phyloP scores from a whole-genome alignment of 805 yeast genomes.

The Nakazawaea pomicola region DNA sequence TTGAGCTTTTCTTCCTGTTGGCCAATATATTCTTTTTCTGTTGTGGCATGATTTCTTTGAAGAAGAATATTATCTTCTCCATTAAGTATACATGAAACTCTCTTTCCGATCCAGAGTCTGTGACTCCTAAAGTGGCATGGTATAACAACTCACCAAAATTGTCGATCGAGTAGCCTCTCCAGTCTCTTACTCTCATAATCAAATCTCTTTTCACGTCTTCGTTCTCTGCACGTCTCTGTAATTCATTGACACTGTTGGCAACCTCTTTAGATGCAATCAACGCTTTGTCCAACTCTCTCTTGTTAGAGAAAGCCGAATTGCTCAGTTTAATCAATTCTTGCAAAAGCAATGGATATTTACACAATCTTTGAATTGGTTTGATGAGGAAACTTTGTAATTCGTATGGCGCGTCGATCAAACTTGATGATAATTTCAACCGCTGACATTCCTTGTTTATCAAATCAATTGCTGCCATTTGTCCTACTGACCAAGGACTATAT shows the following conservation, averaged over 20 bases:
- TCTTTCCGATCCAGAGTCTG: conserved; percentile 67
- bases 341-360: conserved; percentile 85
- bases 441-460: conserved; percentile 61
- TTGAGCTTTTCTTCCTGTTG: conserved; percentile 43
- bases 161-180: conserved; percentile 82
- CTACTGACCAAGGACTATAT: conserved; percentile 92
- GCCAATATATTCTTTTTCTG: conserved; percentile 43
- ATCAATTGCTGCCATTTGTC: conserved; percentile 83
- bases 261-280: conserved; percentile 73
- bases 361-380: conserved; percentile 94
- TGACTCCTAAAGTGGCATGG: conserved; percentile 65
- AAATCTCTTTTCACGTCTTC: conserved; percentile 63
- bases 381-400: conserved; percentile 86
- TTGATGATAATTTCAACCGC: conserved; percentile 48
- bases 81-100: conserved; percentile 89
- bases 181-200: conserved; percentile 72
- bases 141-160: conserved; percentile 83
- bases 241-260: conserved; percentile 85
- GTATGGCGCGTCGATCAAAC: conserved; percentile 73
- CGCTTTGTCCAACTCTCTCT: conserved; percentile 68
- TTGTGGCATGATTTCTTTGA: conserved; percentile 47
- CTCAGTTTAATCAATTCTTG: conserved; percentile 69
- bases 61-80: conserved; percentile 58
- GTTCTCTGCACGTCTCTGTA: conserved; percentile 89
- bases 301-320: conserved; percentile 44